These are phyloP conservation scores for Cucumis cinereus DNA, from an alignment of 306 rosid genomes.

Conservation along the genomic window DNA sequence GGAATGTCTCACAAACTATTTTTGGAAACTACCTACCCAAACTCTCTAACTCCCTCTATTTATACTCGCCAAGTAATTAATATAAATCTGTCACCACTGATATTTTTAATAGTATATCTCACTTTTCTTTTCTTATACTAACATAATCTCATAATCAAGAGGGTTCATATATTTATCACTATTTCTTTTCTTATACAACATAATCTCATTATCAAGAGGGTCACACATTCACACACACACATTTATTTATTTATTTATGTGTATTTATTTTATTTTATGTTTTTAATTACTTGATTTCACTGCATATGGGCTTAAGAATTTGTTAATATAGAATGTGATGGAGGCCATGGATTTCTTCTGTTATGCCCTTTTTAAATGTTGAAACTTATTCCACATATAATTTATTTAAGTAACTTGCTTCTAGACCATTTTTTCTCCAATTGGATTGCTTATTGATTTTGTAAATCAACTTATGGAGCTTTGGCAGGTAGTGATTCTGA, in stretches of 20 bases:
- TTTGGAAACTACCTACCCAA: neutral
- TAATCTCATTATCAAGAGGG: neutral
- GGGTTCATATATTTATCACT: neutral
- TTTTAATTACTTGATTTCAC: neutral
- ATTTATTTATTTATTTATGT: too few relatives aligned
- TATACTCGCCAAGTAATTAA: too few relatives aligned
- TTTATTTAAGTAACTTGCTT: neutral
- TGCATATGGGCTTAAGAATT: neutral
- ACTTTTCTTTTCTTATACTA: neutral
- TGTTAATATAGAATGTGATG: neutral
- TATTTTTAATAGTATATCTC: neutral
- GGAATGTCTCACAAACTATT: neutral
- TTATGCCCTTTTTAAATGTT: neutral
- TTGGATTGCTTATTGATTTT: neutral
- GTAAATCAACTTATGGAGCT: neutral
- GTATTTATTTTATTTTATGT: too few relatives aligned
- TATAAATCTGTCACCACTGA: neutral
- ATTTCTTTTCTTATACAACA: neutral
- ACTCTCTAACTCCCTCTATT: neutral
- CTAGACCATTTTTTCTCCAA: neutral
- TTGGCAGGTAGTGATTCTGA: conserved; percentile 14
- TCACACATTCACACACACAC: too few relatives aligned
- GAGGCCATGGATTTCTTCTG: neutral
- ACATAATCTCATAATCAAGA: neutral
- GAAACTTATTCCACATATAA: neutral